A percentile compares a stretch with the other conserved stretches of the same genome.
These are phyloP conservation scores for Cronartium ribicola DNA, from an alignment of 1,284 basidiomycete genomes.

Conservation along the genomic window DNA sequence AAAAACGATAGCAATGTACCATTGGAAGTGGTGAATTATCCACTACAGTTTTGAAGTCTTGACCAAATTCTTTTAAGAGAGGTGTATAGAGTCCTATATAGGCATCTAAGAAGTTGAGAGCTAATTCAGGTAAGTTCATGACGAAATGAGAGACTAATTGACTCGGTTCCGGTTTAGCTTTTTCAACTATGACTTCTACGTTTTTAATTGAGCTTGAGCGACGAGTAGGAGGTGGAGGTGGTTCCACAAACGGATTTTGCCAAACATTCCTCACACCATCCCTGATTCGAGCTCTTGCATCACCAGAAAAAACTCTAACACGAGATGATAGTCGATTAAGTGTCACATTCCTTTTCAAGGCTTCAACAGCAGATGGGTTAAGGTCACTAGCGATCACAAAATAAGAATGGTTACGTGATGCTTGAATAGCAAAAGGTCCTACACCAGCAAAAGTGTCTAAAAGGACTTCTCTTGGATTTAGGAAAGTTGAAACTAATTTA, in stretches of 20 bases:
- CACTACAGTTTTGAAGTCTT: slow-evolving; percentile 46
- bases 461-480: slow-evolving; percentile 67
- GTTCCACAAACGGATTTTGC: slow-evolving; percentile 10
- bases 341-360: slow-evolving; percentile 67
- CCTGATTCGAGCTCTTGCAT: slow-evolving; percentile 18
- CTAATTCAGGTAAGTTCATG: slow-evolving; percentile 94
- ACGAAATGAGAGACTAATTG: slow-evolving; percentile 75
- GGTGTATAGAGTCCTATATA: slow-evolving; percentile 68
- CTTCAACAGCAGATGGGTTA: slow-evolving; percentile 80
- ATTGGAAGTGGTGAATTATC: slow-evolving; percentile 64
- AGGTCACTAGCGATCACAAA: slow-evolving; percentile 83
- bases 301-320: slow-evolving; percentile 3
- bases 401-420: slow-evolving; percentile 75
- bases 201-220: not conserved
- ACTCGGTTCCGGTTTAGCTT: not conserved
- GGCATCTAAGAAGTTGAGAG: slow-evolving; percentile 82
- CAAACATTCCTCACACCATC: slow-evolving; percentile 13
- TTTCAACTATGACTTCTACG: not conserved
- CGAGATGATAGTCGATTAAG: slow-evolving; percentile 12
- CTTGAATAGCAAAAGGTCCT: slow-evolving; percentile 91
- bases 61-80: slow-evolving; percentile 54
- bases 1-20: slow-evolving; percentile 96
- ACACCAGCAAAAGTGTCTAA: slow-evolving; percentile 97
- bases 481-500: slow-evolving; percentile 65
- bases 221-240: not conserved